Conservation (phyloP, 225 moss, liverwort and hornwort genomes). For the Takakia lepidozioides region DNA sequence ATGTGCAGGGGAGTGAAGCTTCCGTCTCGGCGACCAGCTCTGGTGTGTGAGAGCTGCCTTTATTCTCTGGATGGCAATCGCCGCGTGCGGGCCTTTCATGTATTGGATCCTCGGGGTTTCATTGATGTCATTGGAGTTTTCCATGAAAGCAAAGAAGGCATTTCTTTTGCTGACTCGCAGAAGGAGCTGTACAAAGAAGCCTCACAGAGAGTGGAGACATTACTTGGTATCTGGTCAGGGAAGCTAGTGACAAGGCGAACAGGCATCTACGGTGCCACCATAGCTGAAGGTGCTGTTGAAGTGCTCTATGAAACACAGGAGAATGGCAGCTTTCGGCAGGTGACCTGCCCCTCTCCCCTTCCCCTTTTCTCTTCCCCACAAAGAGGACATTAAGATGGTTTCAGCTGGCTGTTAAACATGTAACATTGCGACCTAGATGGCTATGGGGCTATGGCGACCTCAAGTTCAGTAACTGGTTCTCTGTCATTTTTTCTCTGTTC, state of each 20-base stretch:
- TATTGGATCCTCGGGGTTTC: constrained; percentile 83
- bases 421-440: too few species aligned
- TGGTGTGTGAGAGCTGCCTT: constrained; percentile 92
- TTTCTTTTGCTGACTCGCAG: constrained; percentile 32
- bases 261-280: constrained; percentile 79
- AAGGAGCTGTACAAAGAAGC: constrained; percentile 24
- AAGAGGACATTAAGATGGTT: neutral
- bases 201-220: constrained; percentile 36
- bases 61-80: constrained; percentile 55
- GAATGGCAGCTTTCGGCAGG: constrained; percentile 60
- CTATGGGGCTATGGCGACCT: too few species aligned
- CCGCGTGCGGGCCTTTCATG: constrained; percentile 78
- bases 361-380: neutral
- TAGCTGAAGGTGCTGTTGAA: constrained; percentile 43
- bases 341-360: constrained; percentile 7
- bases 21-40: constrained; percentile 83
- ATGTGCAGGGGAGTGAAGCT: constrained; percentile 80
- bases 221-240: constrained; percentile 85
- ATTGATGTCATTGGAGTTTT: constrained; percentile 86
- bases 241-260: constrained; percentile 64
- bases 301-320: constrained; percentile 51
- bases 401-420: neutral
- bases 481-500: neutral
- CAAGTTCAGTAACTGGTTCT: neutral
- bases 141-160: constrained; percentile 58